Evolutionary conservation across 225 moss, liverwort and hornwort species (phyloP).

Genomic region (Physcomitrellopsis africana): DNA sequence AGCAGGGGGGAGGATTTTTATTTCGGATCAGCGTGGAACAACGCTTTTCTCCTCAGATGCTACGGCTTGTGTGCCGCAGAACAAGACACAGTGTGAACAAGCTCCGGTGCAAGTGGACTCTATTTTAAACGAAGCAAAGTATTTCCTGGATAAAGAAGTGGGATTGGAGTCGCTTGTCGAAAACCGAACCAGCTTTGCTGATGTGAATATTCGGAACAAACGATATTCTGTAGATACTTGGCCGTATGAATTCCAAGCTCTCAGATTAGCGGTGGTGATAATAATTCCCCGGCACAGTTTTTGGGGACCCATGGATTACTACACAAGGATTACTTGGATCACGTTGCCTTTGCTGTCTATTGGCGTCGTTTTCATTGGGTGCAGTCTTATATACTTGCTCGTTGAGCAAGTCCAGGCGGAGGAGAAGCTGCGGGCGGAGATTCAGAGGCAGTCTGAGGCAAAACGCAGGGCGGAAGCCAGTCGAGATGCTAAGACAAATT

Average conservation of each 20-base stretch:
- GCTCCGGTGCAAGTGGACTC: conserved; percentile 31
- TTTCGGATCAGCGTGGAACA: conserved; percentile 57
- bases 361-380: conserved; percentile 45
- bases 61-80: conserved; percentile 36
- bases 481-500: conserved; percentile 74
- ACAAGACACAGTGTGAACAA: conserved; percentile 33
- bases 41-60: conserved; percentile 58
- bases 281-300: conserved; percentile 54
- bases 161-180: conserved; percentile 41
- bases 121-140: conserved; percentile 37
- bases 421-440: conserved; percentile 58
- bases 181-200: conserved; percentile 42
- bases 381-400: conserved; percentile 48
- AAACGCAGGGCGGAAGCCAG: conserved; percentile 65
- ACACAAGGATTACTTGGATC: conserved; percentile 44
- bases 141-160: conserved; percentile 35
- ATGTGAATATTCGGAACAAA: conserved; percentile 46
- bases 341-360: conserved; percentile 47
- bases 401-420: conserved; percentile 52
- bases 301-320: conserved; percentile 53
- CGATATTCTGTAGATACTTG: conserved; percentile 57
- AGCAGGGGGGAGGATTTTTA: conserved; percentile 62
- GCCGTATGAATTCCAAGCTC: conserved; percentile 55
- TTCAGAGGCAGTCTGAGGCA: conserved; percentile 52
- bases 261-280: conserved; percentile 56